A percentile compares a stretch with the other conserved stretches of the same genome.
Evolutionary conservation across 106 monocot species (phyloP).

Genomic region (Acorus gramineus): DNA sequence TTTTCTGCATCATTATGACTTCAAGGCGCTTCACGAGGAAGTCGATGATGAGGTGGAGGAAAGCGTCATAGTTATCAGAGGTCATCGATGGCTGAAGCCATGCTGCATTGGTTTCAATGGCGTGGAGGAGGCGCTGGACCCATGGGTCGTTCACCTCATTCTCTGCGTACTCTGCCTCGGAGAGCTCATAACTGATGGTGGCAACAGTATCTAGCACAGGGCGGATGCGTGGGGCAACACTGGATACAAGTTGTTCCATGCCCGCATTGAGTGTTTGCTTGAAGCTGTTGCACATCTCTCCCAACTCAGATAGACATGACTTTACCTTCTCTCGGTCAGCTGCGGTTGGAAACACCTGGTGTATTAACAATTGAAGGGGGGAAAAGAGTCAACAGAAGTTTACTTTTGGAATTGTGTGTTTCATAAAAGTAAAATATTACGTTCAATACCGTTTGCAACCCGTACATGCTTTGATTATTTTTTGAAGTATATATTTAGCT

Average conservation of each 20-base stretch:
- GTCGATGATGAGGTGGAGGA: slow-evolving; percentile 77
- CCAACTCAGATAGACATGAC: slow-evolving; percentile 75
- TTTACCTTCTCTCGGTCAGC: slow-evolving; percentile 88
- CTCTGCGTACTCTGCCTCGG: slow-evolving; percentile 84
- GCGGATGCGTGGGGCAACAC: slow-evolving; percentile 68
- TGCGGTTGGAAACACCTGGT: slow-evolving; percentile 66
- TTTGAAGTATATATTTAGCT: too few relatives aligned
- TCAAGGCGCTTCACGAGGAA: slow-evolving; percentile 91
- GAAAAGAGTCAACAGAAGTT: too few relatives aligned
- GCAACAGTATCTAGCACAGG: slow-evolving; percentile 81
- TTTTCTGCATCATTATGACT: slow-evolving; percentile 96
- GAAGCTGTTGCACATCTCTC: slow-evolving; percentile 61
- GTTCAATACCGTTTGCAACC: too few relatives aligned
- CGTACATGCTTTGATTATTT: too few relatives aligned
- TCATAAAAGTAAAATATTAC: too few relatives aligned
- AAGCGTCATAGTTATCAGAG: slow-evolving; percentile 59
- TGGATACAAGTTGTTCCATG: slow-evolving; percentile 60
- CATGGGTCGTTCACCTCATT: slow-evolving; percentile 96
- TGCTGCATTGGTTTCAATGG: slow-evolving; percentile 43
- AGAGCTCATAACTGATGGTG: slow-evolving; percentile 81
- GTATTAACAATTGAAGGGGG: background rate
- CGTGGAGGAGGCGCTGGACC: slow-evolving; percentile 82
- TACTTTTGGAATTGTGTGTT: too few relatives aligned
- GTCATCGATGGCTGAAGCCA: slow-evolving; percentile 86
- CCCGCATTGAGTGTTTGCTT: slow-evolving; percentile 55